Evolutionary conservation across 225 moss, liverwort and hornwort species (phyloP).

Genomic region (Pleurozium schreberi): DNA sequence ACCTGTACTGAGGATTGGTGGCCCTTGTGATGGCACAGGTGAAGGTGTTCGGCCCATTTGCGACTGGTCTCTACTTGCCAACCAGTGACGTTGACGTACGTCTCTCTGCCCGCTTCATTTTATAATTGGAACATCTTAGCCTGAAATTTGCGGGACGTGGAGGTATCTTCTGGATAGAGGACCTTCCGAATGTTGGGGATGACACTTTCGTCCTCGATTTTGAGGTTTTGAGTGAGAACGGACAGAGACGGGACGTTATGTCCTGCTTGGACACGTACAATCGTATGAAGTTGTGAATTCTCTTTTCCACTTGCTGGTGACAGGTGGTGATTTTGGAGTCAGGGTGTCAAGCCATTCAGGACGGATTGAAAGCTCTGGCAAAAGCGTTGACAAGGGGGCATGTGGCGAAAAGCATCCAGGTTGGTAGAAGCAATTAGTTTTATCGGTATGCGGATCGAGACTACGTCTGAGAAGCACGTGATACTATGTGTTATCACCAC

Average conservation of each 20-base stretch:
- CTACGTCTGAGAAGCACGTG: not conserved
- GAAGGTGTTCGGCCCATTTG: conserved; percentile 96
- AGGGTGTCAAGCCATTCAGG: conserved; percentile 75
- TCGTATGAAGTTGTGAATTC: not conserved
- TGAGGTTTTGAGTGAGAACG: not conserved
- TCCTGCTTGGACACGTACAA: not conserved
- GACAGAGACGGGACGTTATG: not conserved
- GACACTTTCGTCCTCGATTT: not conserved
- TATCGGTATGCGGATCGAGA: not conserved
- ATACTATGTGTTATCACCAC: not conserved
- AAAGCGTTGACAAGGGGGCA: conserved; percentile 75
- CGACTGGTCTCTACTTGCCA: conserved; percentile 93
- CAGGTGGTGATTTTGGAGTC: conserved; percentile 94
- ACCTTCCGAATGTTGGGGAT: not conserved
- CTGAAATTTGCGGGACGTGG: not conserved
- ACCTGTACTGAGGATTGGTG: not conserved
- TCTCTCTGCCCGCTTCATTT: not conserved
- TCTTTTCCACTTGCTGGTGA: not conserved
- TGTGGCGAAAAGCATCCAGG: conserved; percentile 86
- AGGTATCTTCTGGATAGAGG: not conserved
- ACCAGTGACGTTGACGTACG: conserved; percentile 93
- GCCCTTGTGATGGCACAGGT: conserved; percentile 45
- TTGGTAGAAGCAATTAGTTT: not conserved
- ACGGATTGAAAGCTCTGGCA: conserved; percentile 84
- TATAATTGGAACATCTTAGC: not conserved